Evolutionary conservation across 2,329 filamentous ascomycete species (phyloP).

Genomic region (Aspergillus proliferans): DNA sequence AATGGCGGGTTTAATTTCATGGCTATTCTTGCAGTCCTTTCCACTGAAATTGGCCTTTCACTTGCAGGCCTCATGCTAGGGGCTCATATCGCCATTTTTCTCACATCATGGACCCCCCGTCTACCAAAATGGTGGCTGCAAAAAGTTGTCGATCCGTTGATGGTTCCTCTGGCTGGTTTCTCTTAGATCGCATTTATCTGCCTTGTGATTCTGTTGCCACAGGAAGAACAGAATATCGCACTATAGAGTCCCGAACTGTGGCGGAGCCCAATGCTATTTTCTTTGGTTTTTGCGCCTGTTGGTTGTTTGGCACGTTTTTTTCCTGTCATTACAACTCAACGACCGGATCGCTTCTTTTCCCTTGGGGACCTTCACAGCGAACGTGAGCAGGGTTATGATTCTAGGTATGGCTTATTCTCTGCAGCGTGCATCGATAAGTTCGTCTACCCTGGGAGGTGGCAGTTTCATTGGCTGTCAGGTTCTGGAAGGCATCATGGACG

Average conservation of each 20-base stretch:
- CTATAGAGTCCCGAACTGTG: slow-evolving; percentile 50
- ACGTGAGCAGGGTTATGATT: slow-evolving; percentile 66
- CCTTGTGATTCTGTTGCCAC: slow-evolving; percentile 50
- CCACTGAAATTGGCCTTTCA: slow-evolving; percentile 63
- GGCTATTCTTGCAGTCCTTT: slow-evolving; percentile 64
- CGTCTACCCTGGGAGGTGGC: slow-evolving; percentile 38
- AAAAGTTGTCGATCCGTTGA: slow-evolving; percentile 19
- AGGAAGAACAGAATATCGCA: slow-evolving; percentile 32
- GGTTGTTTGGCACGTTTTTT: slow-evolving; percentile 71
- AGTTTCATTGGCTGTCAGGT: slow-evolving; percentile 56
- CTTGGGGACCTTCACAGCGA: slow-evolving; percentile 73
- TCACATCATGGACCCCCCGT: slow-evolving; percentile 54
- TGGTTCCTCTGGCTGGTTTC: slow-evolving; percentile 58
- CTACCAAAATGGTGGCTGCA: slow-evolving; percentile 52
- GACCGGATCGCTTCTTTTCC: slow-evolving; percentile 60
- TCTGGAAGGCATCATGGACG: slow-evolving; percentile 56
- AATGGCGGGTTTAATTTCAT: slow-evolving; percentile 71
- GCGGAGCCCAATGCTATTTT: slow-evolving; percentile 65
- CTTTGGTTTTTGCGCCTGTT: slow-evolving; percentile 69
- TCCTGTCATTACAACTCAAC: slow-evolving; percentile 63
- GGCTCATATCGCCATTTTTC: slow-evolving; percentile 61
- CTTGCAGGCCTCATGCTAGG: slow-evolving; percentile 63
- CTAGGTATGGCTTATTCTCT: slow-evolving; percentile 70
- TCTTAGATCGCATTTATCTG: slow-evolving; percentile 69
- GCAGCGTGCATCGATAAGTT: slow-evolving; percentile 50